Percentiles rank a stretch among this genome's conserved stretches.
Evolutionary conservation across 2,329 filamentous ascomycete genomes (phyloP).

Genomic region (Magnaporthiopsis rhizophila): DNA sequence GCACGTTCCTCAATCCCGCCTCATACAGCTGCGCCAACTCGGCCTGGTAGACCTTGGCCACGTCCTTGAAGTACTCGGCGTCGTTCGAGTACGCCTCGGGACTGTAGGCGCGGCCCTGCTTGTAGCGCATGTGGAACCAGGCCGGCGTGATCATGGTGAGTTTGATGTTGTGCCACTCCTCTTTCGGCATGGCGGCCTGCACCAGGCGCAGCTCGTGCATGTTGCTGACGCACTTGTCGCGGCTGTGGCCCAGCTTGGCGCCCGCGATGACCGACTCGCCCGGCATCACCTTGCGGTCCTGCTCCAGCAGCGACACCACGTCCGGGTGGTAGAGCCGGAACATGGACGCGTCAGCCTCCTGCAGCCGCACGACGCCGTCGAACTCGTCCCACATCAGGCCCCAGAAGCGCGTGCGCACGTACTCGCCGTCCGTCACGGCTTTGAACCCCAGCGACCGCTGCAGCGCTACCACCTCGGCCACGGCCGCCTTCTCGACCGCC

Average conservation of each 20-base stretch:
- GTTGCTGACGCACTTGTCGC: slow-evolving; percentile 35
- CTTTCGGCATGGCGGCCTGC: slow-evolving; percentile 36
- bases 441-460: slow-evolving; percentile 61
- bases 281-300: slow-evolving; percentile 45
- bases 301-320: slow-evolving; percentile 45
- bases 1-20: slow-evolving; percentile 56
- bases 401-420: slow-evolving; percentile 45
- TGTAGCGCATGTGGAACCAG: slow-evolving; percentile 47
- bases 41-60: slow-evolving; percentile 57
- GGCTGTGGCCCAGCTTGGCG: slow-evolving; percentile 35
- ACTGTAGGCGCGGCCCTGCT: slow-evolving; percentile 47
- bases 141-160: slow-evolving; percentile 46
- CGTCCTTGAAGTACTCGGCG: slow-evolving; percentile 56
- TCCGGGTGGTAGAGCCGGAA: slow-evolving; percentile 49
- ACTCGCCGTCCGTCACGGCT: slow-evolving; percentile 65
- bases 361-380: slow-evolving; percentile 37
- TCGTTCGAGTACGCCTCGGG: slow-evolving; percentile 48
- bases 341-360: slow-evolving; percentile 42
- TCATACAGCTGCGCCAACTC: slow-evolving; percentile 55
- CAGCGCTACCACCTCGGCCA: slow-evolving; percentile 58
- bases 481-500: slow-evolving; percentile 55
- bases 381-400: slow-evolving; percentile 47
- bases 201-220: slow-evolving; percentile 41
- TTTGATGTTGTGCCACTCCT: slow-evolving; percentile 43
- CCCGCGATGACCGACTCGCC: slow-evolving; percentile 47